Base-by-base conservation (phyloP, 805 yeast species). In the Metschnikowia colocasiae region DNA sequence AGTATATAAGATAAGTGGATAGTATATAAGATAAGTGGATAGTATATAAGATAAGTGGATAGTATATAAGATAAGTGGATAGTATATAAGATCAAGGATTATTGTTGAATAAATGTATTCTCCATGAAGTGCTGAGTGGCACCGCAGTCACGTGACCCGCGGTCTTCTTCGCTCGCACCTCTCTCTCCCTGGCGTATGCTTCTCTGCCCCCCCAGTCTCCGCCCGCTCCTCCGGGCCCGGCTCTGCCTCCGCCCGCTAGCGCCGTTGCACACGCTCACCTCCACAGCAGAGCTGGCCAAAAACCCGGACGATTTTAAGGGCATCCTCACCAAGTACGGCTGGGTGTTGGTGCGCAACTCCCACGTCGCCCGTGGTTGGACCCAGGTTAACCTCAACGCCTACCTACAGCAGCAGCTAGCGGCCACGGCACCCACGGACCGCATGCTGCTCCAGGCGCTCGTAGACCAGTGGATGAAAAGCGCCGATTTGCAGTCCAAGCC, bases 351-450 rank as follows among this genome's bases (percentile, higher is more conserved):
- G 26, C 56, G 53, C 16, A 55, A 53, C 32, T 30, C 50, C 13
- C 57, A 52, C 32, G 56, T 51, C 20, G 55, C 57, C 20, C 43
- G 53, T 16, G 47, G 47, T 10, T 62, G 66, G 66, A 61, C 65
- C 8, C 50, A 48, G 32, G 12, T 38, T 2, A 31, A 40, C 34
- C 12, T 57, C 16, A 44, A 47, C 18, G 32, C 31, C 27, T 32
- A 19, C 31, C 44, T 57, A 16, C 45, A 44, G 12, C 25, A 33
- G 13, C 35, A 40, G 8, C 23, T 48, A 4, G 46, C 49, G n/a
- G 22, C 23, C 15, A 29, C 36, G 22, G 18, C 35, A 18, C 31
- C n/a, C 20, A 30, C 25, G 3, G 44, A 33, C 30, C 25, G 13
- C 16, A n/a, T 40, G 7, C 31, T 42, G 8, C 38, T 52, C 6